Conservation (phyloP, 2,329 filamentous ascomycete species). For the Escovopsis sp. region DNA sequence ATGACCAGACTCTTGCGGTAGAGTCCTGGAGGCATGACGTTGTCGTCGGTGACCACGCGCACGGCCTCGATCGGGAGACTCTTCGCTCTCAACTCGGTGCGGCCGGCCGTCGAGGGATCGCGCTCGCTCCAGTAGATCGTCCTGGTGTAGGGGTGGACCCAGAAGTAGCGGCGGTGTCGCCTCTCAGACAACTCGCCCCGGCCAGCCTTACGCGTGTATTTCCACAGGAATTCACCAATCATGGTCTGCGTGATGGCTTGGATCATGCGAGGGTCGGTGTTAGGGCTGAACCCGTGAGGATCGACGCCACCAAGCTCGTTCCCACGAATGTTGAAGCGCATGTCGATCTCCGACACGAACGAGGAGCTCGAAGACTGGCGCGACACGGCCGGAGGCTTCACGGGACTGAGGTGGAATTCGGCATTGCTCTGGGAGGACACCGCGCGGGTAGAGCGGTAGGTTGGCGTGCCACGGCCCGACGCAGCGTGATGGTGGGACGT, state of each 20-base stretch:
- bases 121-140: slow-evolving; percentile 94
- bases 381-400: slow-evolving; percentile 14
- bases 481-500: slow-evolving; percentile 27
- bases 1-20: slow-evolving; percentile 89
- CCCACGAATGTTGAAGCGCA: slow-evolving; percentile 63
- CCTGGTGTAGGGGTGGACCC: slow-evolving; percentile 94
- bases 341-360: slow-evolving; percentile 86
- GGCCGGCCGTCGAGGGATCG: slow-evolving; percentile 68
- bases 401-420: slow-evolving; percentile 34
- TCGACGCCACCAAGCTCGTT: slow-evolving; percentile 37
- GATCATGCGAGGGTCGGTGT: slow-evolving; percentile 93
- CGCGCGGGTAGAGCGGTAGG: slow-evolving; percentile 35
- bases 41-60: slow-evolving; percentile 82
- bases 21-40: slow-evolving; percentile 84
- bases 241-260: slow-evolving; percentile 98
- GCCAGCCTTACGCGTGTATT: slow-evolving; percentile 92
- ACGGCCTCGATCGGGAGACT: slow-evolving; percentile 90
- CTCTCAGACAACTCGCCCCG: slow-evolving; percentile 77
- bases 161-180: slow-evolving; percentile 90
- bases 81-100: slow-evolving; percentile 63
- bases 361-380: slow-evolving; percentile 77
- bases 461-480: slow-evolving; percentile 38
- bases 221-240: slow-evolving; percentile 98
- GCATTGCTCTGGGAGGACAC: slow-evolving; percentile 30
- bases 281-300: slow-evolving; percentile 45